phyloP scores from a whole-genome alignment of 176 grass and related monocot genomes.

The Hordeum marinum region DNA sequence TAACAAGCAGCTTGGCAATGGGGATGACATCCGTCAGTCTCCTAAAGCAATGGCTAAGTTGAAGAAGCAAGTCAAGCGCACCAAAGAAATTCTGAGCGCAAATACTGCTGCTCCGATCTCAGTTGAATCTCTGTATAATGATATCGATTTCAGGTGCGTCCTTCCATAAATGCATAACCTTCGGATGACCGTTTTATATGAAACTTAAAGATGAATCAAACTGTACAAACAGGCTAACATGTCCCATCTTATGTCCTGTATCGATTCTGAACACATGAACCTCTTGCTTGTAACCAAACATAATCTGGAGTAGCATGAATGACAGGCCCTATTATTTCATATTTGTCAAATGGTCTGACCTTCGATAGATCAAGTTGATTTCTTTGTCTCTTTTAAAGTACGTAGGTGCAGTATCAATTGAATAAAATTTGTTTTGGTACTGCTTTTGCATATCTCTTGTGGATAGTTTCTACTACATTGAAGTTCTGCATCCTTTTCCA shows the following conservation, averaged over 20 bases:
- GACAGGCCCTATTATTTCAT: background rate
- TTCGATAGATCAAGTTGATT: background rate
- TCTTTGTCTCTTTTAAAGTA: background rate
- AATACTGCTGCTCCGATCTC: slow-evolving; percentile 91
- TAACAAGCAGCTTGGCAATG: slow-evolving; percentile 75
- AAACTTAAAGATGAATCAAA: slow-evolving; percentile 6
- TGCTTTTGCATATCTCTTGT: background rate
- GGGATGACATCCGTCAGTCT: slow-evolving; percentile 84
- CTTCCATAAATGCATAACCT: background rate
- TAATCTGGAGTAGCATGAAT: slow-evolving; percentile 18
- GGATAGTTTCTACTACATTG: background rate
- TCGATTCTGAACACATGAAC: background rate
- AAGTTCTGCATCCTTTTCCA: background rate
- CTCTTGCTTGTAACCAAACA: background rate
- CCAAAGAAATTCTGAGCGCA: slow-evolving; percentile 98
- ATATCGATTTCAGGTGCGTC: slow-evolving; percentile 88
- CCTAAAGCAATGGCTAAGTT: slow-evolving; percentile 99
- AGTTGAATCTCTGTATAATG: slow-evolving; percentile 92
- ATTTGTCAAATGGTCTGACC: background rate
- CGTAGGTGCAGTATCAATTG: background rate
- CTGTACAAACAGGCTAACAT: background rate
- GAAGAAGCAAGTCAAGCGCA: slow-evolving; percentile 99
- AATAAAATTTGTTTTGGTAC: background rate
- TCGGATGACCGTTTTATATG: background rate
- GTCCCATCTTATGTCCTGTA: background rate